phyloP scores from a whole-genome alignment of 495 filamentous ascomycete species.

The Apodospora peruviana region DNA sequence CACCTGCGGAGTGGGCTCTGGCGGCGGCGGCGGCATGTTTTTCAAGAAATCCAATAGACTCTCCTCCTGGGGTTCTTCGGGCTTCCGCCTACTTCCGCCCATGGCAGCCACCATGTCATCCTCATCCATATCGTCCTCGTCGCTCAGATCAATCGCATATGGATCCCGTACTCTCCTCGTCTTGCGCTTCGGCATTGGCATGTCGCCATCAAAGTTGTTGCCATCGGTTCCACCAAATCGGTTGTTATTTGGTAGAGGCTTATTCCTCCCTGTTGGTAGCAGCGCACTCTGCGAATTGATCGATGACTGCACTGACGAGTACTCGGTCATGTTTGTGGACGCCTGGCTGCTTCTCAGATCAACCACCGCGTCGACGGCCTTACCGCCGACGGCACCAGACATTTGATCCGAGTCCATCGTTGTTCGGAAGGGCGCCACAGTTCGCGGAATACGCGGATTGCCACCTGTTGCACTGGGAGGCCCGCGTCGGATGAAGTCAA shows the following conservation, averaged over 20 bases:
- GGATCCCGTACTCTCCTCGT: slow-evolving; percentile 78
- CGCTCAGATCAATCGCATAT: slow-evolving; percentile 83
- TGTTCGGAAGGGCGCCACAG: slow-evolving; percentile 76
- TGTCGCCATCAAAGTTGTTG: slow-evolving; percentile 31
- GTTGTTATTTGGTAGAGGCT: slow-evolving; percentile 11
- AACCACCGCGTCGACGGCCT: slow-evolving; percentile 43
- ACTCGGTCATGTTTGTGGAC: slow-evolving; percentile 38
- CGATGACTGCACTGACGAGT: slow-evolving; percentile 36
- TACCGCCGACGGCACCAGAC: slow-evolving; percentile 44
- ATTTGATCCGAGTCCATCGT: slow-evolving; percentile 83
- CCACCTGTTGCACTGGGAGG: slow-evolving; percentile 46
- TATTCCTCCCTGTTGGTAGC: slow-evolving; percentile 24
- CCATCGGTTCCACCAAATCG: slow-evolving; percentile 18
- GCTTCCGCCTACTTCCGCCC: slow-evolving; percentile 18
- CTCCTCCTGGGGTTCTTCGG: slow-evolving; percentile 51
- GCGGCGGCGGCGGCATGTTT: slow-evolving; percentile 69
- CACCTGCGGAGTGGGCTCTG: slow-evolving; percentile 38
- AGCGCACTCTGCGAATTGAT: slow-evolving; percentile 49
- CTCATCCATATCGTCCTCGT: slow-evolving; percentile 66
- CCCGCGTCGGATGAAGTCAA: slow-evolving; percentile 89
- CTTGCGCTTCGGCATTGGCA: slow-evolving; percentile 57
- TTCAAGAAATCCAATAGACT: slow-evolving; percentile 85
- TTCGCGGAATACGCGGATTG: slow-evolving; percentile 68
- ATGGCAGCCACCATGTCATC: slow-evolving; percentile 20
- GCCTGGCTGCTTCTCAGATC: slow-evolving; percentile 38